Conservation (phyloP, 352 stramenopile genomes). For the Phytopythium delawarense region DNA sequence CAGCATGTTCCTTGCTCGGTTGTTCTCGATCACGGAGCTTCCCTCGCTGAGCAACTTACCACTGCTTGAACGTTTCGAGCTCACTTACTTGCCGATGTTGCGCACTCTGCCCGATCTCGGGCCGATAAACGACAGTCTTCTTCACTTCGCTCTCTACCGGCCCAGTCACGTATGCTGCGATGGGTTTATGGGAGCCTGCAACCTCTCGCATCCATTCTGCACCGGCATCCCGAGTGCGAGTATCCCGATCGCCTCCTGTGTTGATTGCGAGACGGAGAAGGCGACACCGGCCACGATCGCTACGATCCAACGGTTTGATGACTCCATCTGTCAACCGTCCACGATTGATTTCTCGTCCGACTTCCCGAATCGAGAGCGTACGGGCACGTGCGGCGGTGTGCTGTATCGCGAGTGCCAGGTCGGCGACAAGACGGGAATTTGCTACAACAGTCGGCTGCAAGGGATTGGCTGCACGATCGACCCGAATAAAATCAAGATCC, state of each 20-base stretch:
- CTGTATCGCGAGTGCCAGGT: constrained; percentile 22
- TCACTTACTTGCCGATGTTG: constrained; percentile 16
- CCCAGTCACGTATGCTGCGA: constrained; percentile 30
- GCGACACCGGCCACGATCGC: constrained; percentile 8
- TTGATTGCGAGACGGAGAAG: constrained; percentile 5
- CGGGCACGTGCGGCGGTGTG: constrained; percentile 23
- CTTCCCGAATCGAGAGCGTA: constrained; percentile 13
- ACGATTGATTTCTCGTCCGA: constrained; percentile 12
- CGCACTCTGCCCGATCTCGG: constrained; percentile 19
- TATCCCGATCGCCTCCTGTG: constrained; percentile 9
- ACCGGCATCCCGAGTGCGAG: neutral
- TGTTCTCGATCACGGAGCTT: constrained; percentile 17
- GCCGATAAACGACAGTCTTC: constrained; percentile 5
- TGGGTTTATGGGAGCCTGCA: constrained; percentile 24
- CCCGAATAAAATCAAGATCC: constrained; percentile 19
- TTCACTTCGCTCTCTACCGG: constrained; percentile 23
- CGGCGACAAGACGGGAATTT: constrained; percentile 19
- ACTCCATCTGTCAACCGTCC: constrained; percentile 14
- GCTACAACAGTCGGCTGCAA: constrained; percentile 32
- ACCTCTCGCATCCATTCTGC: constrained; percentile 25
- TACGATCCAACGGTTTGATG: constrained; percentile 9
- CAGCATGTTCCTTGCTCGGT: constrained; percentile 21
- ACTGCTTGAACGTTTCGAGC: constrained; percentile 21
- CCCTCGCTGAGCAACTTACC: constrained; percentile 18
- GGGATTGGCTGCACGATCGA: constrained; percentile 28